Evolutionary conservation across 2,329 filamentous ascomycete genomes (phyloP), one percentile per base, ranked within the genome.

Genomic region (Sporothrix luriei): DNA sequence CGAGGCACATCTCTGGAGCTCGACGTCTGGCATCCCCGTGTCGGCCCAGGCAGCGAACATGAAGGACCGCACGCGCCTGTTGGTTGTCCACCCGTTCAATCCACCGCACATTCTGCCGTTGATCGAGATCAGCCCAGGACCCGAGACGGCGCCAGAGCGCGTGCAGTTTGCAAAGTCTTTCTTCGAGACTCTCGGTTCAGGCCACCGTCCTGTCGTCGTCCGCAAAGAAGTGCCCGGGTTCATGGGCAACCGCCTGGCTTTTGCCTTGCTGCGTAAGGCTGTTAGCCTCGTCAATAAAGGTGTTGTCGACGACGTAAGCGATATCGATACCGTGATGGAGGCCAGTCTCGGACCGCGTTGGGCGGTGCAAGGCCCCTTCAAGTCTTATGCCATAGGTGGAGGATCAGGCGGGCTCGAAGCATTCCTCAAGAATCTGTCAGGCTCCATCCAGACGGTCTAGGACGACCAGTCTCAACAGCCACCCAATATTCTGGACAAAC

Each of bases 51-150:
- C 74, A 74, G n/a, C 70, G 73, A 21, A 75, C 76, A 66, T 74
- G 74, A 52, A 59, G 68, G 21, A 72, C 76, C 43, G 78, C 79
- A 0, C 74, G 73, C 24, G 76, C 80, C n/a, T 80, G 46, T 73
- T 82, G 0, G 78, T 84, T 33, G 81, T 81, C 4, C 82, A 84
- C 72, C 82, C 82, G 0, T 83, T 83, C 76, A 83, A 84, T 71
- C 82, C 82, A 10, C 82, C 82, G 6, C 82, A 84, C 71, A 75
- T 84, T 21, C 81, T 84, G 24, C 82, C 81, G 0, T 76, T 84
- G 16, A 80, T 84, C 24, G 82, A 84, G 73, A 79, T 84, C 0
- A 81, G 83, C 1, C 79, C 78, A 10, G 78, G 79, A 2, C 62
- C 71, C 1, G 72, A 74, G 52, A 82, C 80, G 0, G 69, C 74